A percentile compares a stretch with the other conserved stretches of the same genome.
Conservation (phyloP, 805 yeast genomes). For the Candida peoriensis region DNA sequence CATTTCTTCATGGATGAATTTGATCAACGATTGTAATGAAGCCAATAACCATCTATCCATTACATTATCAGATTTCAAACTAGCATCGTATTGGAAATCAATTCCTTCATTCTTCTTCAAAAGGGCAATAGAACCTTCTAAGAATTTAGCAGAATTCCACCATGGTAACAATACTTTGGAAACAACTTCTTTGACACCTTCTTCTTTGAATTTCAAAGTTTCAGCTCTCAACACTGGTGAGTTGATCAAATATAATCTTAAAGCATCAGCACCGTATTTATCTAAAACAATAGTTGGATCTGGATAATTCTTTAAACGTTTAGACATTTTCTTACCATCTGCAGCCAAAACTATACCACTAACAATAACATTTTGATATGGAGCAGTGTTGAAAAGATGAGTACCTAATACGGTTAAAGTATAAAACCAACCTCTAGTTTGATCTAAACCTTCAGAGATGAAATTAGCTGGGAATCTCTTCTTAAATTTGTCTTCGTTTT, state of each 20-base stretch:
- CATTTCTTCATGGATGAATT: conserved; percentile 89
- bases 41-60: conserved; percentile 98
- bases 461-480: conserved; percentile 93
- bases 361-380: conserved; percentile 92
- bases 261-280: conserved; percentile 96
- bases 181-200: conserved; percentile 97
- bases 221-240: conserved; percentile 98
- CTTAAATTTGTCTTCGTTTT: conserved; percentile 64
- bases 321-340: conserved; percentile 99
- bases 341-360: conserved; percentile 95
- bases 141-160: conserved; percentile 97
- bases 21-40: conserved; percentile 87
- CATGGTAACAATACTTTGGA: conserved; percentile 95
- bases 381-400: conserved; percentile 86
- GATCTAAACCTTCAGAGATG: conserved; percentile 98
- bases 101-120: conserved; percentile 68
- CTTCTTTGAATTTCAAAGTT: conserved; percentile 94
- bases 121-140: conserved; percentile 88
- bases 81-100: conserved; percentile 69
- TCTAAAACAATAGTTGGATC: conserved; percentile 82
- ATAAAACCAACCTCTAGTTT: conserved; percentile 99
- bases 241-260: conserved; percentile 91
- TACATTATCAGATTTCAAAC: conserved; percentile 68
- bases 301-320: conserved; percentile 96
- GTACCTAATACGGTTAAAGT: conserved; percentile 94